Base-by-base conservation (phyloP, 2,329 filamentous ascomycete genomes). In the Lachnum nothofagi region DNA sequence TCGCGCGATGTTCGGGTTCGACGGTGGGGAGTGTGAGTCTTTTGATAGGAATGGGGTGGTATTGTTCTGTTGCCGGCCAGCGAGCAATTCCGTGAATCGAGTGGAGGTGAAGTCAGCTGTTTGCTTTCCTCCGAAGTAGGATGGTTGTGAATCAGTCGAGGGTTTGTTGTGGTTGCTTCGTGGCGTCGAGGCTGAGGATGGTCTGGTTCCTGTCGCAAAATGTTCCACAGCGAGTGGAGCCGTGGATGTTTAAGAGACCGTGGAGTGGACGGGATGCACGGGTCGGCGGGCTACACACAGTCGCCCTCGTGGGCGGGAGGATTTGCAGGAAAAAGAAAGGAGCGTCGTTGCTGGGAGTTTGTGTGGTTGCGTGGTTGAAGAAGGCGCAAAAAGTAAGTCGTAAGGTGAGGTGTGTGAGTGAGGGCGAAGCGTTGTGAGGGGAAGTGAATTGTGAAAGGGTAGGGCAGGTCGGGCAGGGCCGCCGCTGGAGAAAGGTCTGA, bases 51-150 rank as follows among this genome's bases (percentile, higher is more conserved):
- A 42, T 24, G 43, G n/a, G 22, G 34, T 43, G 42, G 42, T 43
- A 35, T 47, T 33, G 12, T 46, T n/a, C n/a, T 34, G 44, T 49
- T 46, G 49, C 47, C 54, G 54, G 41, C 52, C 54, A 57, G 54
- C 54, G 52, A 57, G 44, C 40, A 22, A 39, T 31, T 46, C 19
- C 6, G 17, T 37, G 43, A 43, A 43, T 43, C 31, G 39, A 38
- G 25, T 19, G 31, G 10, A 31, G 20, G 31, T 49, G 20, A 8
- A 25, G 12, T 33, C 22, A 45, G 33, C 33, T 9, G 44, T 33
- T 14, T 27, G 10, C 14, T 23, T n/a, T n/a, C n/a, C 27, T 20
- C 38, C 5, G n/a, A 34, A 20, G 12, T 23, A 42, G 27, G 7
- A 8, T 20, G n/a, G 22, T 20, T 5, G 37, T 41, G 34, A 37